Conservation (phyloP, 2,329 filamentous ascomycete genomes). For the Plenodomus lindquistii region DNA sequence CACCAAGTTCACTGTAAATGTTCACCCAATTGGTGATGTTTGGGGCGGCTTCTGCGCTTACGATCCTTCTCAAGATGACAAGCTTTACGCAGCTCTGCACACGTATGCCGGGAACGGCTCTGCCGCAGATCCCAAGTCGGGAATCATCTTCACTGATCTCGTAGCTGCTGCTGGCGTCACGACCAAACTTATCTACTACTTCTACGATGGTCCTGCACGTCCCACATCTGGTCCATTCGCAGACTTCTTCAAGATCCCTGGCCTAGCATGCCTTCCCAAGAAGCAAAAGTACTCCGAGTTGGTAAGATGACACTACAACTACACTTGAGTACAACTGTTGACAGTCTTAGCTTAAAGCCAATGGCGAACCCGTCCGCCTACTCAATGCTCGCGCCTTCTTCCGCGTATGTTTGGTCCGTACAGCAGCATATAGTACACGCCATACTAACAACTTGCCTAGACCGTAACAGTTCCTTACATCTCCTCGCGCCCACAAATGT, state of each 20-base stretch:
- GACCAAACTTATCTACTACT: slow-evolving; percentile 21
- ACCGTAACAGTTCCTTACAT: slow-evolving; percentile 31
- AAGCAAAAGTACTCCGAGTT: slow-evolving; percentile 40
- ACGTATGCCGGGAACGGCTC: slow-evolving; percentile 29
- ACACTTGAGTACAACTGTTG: background rate
- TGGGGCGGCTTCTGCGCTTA: slow-evolving; percentile 48
- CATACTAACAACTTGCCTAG: slow-evolving; percentile 4
- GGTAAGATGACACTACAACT: slow-evolving; percentile 10
- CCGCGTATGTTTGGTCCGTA: slow-evolving; percentile 14
- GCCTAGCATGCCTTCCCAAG: slow-evolving; percentile 21
- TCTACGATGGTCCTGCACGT: slow-evolving; percentile 29
- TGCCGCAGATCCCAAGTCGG: slow-evolving; percentile 28
- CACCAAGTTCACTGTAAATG: slow-evolving; percentile 27
- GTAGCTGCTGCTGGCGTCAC: slow-evolving; percentile 8
- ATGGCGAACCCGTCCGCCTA: slow-evolving; percentile 14
- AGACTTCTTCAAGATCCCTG: slow-evolving; percentile 36
- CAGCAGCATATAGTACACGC: background rate
- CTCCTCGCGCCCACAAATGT: slow-evolving; percentile 35
- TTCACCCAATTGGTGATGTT: slow-evolving; percentile 34
- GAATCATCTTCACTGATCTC: slow-evolving; percentile 25
- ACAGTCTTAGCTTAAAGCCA: slow-evolving; percentile 13
- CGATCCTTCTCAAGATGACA: slow-evolving; percentile 24
- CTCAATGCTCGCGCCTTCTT: slow-evolving; percentile 24
- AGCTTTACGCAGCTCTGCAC: slow-evolving; percentile 41
- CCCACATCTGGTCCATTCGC: slow-evolving; percentile 39